Percentiles rank a stretch among this genome's conserved stretches.
phyloP scores from a whole-genome alignment of 129 eudicot species.

The Tagetes erecta region DNA sequence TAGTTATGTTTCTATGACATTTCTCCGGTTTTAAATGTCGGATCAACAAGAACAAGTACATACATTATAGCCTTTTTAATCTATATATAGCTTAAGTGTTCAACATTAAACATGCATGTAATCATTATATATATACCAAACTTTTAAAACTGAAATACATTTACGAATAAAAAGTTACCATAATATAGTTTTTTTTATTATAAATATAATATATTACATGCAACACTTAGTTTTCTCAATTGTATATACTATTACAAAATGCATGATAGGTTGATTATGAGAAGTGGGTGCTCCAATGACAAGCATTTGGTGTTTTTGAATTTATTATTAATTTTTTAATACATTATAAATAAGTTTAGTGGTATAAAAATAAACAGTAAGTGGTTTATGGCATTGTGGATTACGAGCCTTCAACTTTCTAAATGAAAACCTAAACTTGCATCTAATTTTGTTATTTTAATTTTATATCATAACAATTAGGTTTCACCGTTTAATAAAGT shows the following conservation, averaged over 20 bases:
- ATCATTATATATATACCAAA: neutral
- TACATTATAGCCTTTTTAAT: no score
- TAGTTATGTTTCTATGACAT: no score
- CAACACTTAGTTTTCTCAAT: neutral
- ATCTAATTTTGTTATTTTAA: neutral
- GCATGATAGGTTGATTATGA: conserved; percentile 11
- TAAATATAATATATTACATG: neutral
- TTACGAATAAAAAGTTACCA: neutral
- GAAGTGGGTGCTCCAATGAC: conserved; percentile 19
- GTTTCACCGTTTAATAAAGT: no score
- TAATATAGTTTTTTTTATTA: neutral
- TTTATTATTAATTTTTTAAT: neutral
- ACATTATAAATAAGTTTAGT: conserved; percentile 13
- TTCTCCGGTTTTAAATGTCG: no score
- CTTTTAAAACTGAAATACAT: neutral
- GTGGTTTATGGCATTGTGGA: conserved; percentile 24
- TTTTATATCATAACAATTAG: no score
- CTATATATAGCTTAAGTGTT: neutral
- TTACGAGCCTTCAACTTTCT: neutral
- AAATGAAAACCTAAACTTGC: neutral
- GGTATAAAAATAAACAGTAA: conserved; percentile 21
- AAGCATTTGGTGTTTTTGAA: conserved; percentile 17
- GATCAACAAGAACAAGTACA: no score
- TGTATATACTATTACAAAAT: neutral
- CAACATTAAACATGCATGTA: neutral